Evolutionary conservation across 139 green algal genomes (phyloP), one percentile per base, ranked within the genome.

Genomic region (Chlorella sp.): DNA sequence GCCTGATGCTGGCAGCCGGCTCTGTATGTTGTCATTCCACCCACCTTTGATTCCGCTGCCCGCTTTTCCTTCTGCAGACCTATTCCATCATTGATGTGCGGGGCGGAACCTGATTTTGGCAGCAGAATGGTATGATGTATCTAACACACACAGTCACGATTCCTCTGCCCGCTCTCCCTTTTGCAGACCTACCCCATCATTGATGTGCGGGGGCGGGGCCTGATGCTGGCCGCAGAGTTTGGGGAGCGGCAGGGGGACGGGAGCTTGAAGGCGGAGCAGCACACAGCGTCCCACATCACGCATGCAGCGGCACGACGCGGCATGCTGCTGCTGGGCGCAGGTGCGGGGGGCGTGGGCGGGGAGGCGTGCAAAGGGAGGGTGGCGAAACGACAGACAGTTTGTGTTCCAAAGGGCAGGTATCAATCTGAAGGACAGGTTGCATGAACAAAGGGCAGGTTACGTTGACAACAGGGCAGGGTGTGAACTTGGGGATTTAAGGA

Each of bases 181-280:
- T 19, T 86, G 76, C 69, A 91, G 21, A 85, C 86, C 36, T 95
- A 92, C 16, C 91, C 94, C 48, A 97, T 98, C 83, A 93, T 94
- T 39, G 96, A 98, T 81, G 90, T 98, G 39, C 91, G 96, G 16
- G 96, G 96, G 21, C 91, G 95, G 0, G 96, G 96, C 5, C 92
- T 98, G 28, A 98, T 98, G 96, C 92, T 97, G 64, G 96, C 94
- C 0, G 78, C 95, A 3, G 96, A 98, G 92, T 96, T 98, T 86
- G 95, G 94, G 18, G 42, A 24, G 37, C 0, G 22, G 60, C 82
- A 75, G 82, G 9, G 30, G 26, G 84, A 69, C 22, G 88, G 91
- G 30, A 84, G 85, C 48, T 57, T 88, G 80, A 79, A 82, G 0
- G 85, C 94, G 1, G 37, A 87, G 16, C 91, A 91, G 34, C 94